Conservation (phyloP, 2,329 filamentous ascomycete species). For the Alternaria ventricosa region DNA sequence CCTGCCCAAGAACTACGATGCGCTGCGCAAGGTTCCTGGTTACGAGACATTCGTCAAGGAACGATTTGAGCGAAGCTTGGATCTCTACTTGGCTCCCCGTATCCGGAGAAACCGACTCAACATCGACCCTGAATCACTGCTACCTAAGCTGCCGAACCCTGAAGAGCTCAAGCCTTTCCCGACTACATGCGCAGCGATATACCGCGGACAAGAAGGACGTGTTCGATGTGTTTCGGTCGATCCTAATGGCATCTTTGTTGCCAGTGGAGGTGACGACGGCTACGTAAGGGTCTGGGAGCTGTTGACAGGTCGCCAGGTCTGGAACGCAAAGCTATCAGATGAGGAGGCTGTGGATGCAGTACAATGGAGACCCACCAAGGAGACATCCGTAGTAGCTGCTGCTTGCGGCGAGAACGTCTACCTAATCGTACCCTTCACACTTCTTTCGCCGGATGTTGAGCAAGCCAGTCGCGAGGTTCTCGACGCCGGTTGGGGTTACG, state of each 20-base stretch:
- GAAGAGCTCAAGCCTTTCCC: slow-evolving; percentile 96
- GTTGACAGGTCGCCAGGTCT: slow-evolving; percentile 83
- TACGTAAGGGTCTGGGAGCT: slow-evolving; percentile 91
- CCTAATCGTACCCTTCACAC: slow-evolving; percentile 73
- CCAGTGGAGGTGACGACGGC: slow-evolving; percentile 93
- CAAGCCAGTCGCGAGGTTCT: slow-evolving; percentile 76
- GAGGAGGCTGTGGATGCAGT: slow-evolving; percentile 84
- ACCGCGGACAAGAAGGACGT: slow-evolving; percentile 85
- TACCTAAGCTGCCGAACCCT: slow-evolving; percentile 91
- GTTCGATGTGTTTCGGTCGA: slow-evolving; percentile 86
- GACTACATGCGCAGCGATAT: slow-evolving; percentile 85
- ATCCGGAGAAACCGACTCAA: slow-evolving; percentile 93
- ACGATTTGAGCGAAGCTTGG: slow-evolving; percentile 92
- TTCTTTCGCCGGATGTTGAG: slow-evolving; percentile 75
- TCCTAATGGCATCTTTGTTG: slow-evolving; percentile 82
- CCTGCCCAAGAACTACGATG: slow-evolving; percentile 79
- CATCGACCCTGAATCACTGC: slow-evolving; percentile 90
- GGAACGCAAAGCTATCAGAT: slow-evolving; percentile 78
- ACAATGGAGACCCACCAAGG: slow-evolving; percentile 85
- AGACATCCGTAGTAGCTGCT: slow-evolving; percentile 80
- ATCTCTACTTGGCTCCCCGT: slow-evolving; percentile 92
- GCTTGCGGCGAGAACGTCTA: slow-evolving; percentile 85
- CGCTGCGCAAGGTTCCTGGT: slow-evolving; percentile 88
- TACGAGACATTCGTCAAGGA: slow-evolving; percentile 93
- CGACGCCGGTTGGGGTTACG: slow-evolving; percentile 92